Evolutionary conservation across 2,329 filamentous ascomycete species (phyloP).

Genomic region (Akanthomyces uredinophilus): DNA sequence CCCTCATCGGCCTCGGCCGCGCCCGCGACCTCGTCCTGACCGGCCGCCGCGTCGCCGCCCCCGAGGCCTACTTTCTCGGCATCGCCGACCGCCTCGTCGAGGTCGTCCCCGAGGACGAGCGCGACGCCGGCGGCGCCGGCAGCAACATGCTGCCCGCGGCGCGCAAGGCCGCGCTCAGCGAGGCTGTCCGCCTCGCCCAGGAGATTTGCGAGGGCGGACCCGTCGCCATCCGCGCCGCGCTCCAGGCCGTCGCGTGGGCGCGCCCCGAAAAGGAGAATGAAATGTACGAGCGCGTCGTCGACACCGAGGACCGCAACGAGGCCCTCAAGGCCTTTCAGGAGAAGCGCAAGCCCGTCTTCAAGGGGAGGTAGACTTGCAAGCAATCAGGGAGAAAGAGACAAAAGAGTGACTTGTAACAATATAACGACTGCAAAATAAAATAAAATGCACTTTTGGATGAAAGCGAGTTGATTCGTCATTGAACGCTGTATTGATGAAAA

Average conservation of each 20-base stretch:
- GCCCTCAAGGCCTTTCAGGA: constrained; percentile 76
- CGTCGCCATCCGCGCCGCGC: constrained; percentile 70
- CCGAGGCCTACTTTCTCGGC: constrained; percentile 88
- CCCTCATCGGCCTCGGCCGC: too few species aligned
- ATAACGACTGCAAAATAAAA: not conserved
- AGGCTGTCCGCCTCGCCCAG: constrained; percentile 71
- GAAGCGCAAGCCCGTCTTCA: constrained; percentile 57
- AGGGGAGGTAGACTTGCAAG: constrained; percentile 38
- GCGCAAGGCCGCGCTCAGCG: constrained; percentile 63
- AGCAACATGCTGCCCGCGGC: constrained; percentile 48
- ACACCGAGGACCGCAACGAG: constrained; percentile 81
- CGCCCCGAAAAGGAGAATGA: constrained; percentile 75
- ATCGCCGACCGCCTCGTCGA: constrained; percentile 88
- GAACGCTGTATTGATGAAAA: not conserved
- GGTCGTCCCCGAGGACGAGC: constrained; percentile 54
- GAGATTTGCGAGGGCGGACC: constrained; percentile 90
- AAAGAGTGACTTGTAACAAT: constrained; percentile 2
- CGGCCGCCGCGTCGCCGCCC: constrained; percentile 73
- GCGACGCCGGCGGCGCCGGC: constrained; percentile 26
- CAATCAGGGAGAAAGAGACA: not conserved
- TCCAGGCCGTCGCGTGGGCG: constrained; percentile 71
- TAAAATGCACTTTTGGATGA: not conserved
- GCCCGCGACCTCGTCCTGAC: constrained; percentile 91
- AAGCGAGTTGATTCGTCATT: not conserved
- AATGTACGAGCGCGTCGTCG: constrained; percentile 79